A percentile compares a stretch with the other conserved stretches of the same genome.
phyloP scores from a whole-genome alignment of 1,284 basidiomycete genomes.

The Takashimella tepidaria region DNA sequence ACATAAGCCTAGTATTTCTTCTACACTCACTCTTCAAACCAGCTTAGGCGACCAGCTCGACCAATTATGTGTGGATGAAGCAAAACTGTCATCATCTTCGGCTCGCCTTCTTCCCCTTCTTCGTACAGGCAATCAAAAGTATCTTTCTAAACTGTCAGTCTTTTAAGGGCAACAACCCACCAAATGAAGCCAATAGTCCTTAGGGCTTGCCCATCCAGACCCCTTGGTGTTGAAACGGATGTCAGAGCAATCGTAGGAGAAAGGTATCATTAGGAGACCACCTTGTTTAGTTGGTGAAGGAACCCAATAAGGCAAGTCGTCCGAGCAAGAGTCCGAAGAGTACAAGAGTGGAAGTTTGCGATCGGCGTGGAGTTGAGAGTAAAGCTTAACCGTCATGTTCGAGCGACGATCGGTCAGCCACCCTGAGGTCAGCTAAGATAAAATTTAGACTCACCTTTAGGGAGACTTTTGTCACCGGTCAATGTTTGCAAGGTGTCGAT shows the following conservation, averaged over 20 bases:
- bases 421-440: slow-evolving; percentile 6
- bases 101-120: slow-evolving; percentile 20
- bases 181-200: slow-evolving; percentile 16
- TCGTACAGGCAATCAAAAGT: slow-evolving; percentile 22
- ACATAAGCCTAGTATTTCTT: background rate
- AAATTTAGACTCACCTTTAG: slow-evolving; percentile 11
- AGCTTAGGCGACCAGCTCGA: slow-evolving; percentile 8
- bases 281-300: slow-evolving; percentile 18
- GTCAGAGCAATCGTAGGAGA: slow-evolving; percentile 30
- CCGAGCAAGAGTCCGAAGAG: slow-evolving; percentile 30
- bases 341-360: slow-evolving; percentile 15
- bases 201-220: slow-evolving; percentile 19
- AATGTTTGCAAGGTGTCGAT: slow-evolving; percentile 35
- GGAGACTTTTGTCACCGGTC: slow-evolving; percentile 26
- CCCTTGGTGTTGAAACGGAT: slow-evolving; percentile 19
- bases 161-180: slow-evolving; percentile 3
- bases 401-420: slow-evolving; percentile 23
- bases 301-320: slow-evolving; percentile 47
- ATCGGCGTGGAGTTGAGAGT: slow-evolving; percentile 13
- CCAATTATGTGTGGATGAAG: slow-evolving; percentile 24
- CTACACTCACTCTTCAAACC: slow-evolving; percentile 15
- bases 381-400: slow-evolving; percentile 21
- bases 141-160: slow-evolving; percentile 9
- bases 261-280: slow-evolving; percentile 32
- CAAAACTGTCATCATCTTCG: slow-evolving; percentile 26